Conservation (phyloP, 2,329 filamentous ascomycete genomes). For the Myriosclerotinia scirpicola region DNA sequence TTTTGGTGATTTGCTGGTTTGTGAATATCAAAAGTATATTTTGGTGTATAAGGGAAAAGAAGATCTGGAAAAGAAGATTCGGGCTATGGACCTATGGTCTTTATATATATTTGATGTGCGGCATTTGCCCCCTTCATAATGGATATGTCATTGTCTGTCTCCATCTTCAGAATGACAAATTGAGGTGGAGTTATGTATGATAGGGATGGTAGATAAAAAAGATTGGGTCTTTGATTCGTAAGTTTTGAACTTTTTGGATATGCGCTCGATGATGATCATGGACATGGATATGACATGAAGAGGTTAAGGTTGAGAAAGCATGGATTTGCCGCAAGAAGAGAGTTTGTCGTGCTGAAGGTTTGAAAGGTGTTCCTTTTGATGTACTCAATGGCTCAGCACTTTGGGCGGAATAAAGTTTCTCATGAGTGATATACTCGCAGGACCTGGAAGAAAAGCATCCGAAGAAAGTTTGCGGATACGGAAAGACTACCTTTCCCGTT, state of each 20-base stretch:
- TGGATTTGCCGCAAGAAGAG: neutral
- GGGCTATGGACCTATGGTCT: neutral
- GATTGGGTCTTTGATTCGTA: neutral
- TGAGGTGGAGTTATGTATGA: slow-evolving; percentile 3
- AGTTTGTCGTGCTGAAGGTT: neutral
- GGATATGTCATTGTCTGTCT: slow-evolving; percentile 1
- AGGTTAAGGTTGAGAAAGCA: neutral
- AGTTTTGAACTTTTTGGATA: neutral
- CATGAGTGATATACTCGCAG: neutral
- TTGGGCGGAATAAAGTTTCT: too few species aligned
- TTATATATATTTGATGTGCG: slow-evolving; percentile 12
- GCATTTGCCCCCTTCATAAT: neutral
- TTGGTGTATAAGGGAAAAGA: neutral
- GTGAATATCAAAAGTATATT: neutral
- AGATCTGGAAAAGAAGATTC: too few species aligned
- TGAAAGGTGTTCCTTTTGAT: neutral
- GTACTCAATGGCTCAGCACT: too few species aligned
- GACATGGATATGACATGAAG: slow-evolving; percentile 2
- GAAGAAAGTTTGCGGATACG: neutral
- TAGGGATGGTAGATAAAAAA: neutral
- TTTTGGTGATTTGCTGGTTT: neutral
- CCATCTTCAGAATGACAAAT: slow-evolving; percentile 3
- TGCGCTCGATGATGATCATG: neutral
- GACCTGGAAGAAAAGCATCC: neutral
- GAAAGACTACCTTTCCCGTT: neutral